Evolutionary conservation across 2,329 filamentous ascomycete genomes (phyloP).

Genomic region (Arthroderma sp.): DNA sequence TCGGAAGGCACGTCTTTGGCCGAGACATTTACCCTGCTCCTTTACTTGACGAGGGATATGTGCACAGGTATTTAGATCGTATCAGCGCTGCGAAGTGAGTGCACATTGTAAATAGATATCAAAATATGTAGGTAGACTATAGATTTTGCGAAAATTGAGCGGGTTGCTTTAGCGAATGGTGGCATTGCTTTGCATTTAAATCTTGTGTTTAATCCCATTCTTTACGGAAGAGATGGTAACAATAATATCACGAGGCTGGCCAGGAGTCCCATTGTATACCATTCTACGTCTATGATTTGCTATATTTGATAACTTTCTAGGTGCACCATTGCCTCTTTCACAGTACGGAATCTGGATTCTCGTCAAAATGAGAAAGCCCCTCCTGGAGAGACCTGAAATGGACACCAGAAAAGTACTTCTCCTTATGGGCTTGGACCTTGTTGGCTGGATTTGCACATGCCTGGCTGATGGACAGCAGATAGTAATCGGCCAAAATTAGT

Average conservation of each 20-base stretch:
- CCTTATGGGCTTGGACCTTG: neutral
- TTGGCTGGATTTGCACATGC: neutral
- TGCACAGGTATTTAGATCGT: neutral
- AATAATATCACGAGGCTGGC: too few species aligned
- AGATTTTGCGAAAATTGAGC: too few species aligned
- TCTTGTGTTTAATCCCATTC: too few species aligned
- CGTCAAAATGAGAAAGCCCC: neutral
- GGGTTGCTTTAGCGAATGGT: too few species aligned
- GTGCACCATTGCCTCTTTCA: neutral
- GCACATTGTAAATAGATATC: neutral
- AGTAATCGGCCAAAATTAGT: neutral
- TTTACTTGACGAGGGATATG: neutral
- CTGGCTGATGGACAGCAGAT: neutral
- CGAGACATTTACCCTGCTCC: neutral
- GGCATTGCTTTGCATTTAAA: too few species aligned
- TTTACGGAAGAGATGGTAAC: too few species aligned
- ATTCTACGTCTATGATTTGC: too few species aligned
- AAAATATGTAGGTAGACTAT: too few species aligned
- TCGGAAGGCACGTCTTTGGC: neutral
- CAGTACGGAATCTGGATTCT: neutral
- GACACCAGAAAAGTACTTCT: neutral
- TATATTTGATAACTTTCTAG: too few species aligned
- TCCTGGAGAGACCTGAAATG: neutral
- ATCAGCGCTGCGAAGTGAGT: neutral
- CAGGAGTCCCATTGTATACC: too few species aligned